A percentile compares a stretch with the other conserved stretches of the same genome.
phyloP scores from a whole-genome alignment of 192 early-diverging fungal species.

The Kappamyces sp. region DNA sequence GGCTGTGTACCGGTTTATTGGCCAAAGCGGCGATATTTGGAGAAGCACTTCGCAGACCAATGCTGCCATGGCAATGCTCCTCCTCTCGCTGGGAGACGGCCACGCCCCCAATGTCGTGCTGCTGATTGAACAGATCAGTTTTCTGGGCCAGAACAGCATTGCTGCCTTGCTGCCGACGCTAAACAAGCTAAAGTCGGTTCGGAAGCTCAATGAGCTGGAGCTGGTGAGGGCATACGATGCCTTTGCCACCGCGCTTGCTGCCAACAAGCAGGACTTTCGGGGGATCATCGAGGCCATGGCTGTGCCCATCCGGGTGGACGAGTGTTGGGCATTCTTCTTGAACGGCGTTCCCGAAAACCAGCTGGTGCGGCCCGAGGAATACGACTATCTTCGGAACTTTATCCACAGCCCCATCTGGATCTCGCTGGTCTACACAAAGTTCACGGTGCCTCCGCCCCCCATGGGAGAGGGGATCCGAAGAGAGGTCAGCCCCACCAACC shows the following conservation, averaged over 20 bases:
- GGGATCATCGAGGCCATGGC: slow-evolving; percentile 38
- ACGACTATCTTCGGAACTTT: slow-evolving; percentile 46
- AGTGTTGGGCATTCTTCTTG: slow-evolving; percentile 50
- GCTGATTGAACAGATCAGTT: slow-evolving; percentile 26
- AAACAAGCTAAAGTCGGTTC: slow-evolving; percentile 27
- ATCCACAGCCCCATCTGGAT: slow-evolving; percentile 52
- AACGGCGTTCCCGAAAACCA: slow-evolving; percentile 37
- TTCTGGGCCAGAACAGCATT: slow-evolving; percentile 19
- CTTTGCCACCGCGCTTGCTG: slow-evolving; percentile 36
- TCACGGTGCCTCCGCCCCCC: slow-evolving; percentile 42
- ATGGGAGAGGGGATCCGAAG: slow-evolving; percentile 24
- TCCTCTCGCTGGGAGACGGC: slow-evolving; percentile 42
- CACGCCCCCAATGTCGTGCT: slow-evolving; percentile 26
- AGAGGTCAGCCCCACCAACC: slow-evolving; percentile 46
- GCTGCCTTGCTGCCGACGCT: slow-evolving; percentile 28
- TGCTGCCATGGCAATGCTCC: slow-evolving; percentile 32
- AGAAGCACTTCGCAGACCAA: slow-evolving; percentile 31
- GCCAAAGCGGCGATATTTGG: slow-evolving; percentile 38
- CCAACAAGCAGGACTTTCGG: slow-evolving; percentile 32
- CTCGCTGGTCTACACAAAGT: slow-evolving; percentile 42
- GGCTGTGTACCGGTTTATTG: slow-evolving; percentile 44
- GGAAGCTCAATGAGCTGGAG: slow-evolving; percentile 8
- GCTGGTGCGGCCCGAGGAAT: slow-evolving; percentile 50
- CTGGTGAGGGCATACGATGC: slow-evolving; percentile 45
- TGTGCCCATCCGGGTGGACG: slow-evolving; percentile 33